Evolutionary conservation across 1,284 basidiomycete genomes (phyloP).

Genomic region (Leccinum subfulvum): DNA sequence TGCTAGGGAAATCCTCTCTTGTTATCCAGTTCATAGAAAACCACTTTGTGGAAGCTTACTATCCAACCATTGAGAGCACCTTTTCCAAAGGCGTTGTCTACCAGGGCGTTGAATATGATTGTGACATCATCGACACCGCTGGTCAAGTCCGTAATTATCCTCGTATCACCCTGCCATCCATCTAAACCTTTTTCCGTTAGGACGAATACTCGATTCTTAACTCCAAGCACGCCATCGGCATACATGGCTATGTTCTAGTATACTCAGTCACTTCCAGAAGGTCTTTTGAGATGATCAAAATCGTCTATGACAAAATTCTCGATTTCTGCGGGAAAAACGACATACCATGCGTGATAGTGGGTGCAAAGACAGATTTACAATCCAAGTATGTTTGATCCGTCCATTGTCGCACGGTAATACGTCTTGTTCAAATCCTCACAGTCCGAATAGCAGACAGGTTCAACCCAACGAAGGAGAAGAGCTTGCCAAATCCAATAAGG

Average conservation of each 20-base stretch:
- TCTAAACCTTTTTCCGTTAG: slow-evolving; percentile 25
- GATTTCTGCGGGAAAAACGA: slow-evolving; percentile 89
- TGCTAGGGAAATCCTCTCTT: slow-evolving; percentile 75
- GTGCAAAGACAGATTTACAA: slow-evolving; percentile 89
- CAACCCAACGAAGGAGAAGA: slow-evolving; percentile 71
- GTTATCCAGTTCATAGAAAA: slow-evolving; percentile 73
- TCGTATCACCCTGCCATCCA: background rate
- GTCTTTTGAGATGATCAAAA: slow-evolving; percentile 95
- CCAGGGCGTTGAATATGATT: slow-evolving; percentile 85
- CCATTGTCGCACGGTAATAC: slow-evolving; percentile 13
- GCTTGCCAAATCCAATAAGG: slow-evolving; percentile 71
- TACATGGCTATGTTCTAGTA: slow-evolving; percentile 87
- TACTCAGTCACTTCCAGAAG: slow-evolving; percentile 92
- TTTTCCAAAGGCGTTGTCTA: slow-evolving; percentile 84
- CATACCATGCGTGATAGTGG: slow-evolving; percentile 95
- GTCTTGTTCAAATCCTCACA: slow-evolving; percentile 26
- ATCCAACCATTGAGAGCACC: slow-evolving; percentile 92
- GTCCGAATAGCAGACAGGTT: slow-evolving; percentile 66
- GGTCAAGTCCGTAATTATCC: slow-evolving; percentile 62
- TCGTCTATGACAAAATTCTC: slow-evolving; percentile 96
- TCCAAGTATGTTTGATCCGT: slow-evolving; percentile 51
- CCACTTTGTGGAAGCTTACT: slow-evolving; percentile 79
- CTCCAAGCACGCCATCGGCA: slow-evolving; percentile 79
- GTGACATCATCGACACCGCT: slow-evolving; percentile 98
- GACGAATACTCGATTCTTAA: slow-evolving; percentile 86